Conservation (phyloP, 2,329 filamentous ascomycete species). For the Botrytis aclada region DNA sequence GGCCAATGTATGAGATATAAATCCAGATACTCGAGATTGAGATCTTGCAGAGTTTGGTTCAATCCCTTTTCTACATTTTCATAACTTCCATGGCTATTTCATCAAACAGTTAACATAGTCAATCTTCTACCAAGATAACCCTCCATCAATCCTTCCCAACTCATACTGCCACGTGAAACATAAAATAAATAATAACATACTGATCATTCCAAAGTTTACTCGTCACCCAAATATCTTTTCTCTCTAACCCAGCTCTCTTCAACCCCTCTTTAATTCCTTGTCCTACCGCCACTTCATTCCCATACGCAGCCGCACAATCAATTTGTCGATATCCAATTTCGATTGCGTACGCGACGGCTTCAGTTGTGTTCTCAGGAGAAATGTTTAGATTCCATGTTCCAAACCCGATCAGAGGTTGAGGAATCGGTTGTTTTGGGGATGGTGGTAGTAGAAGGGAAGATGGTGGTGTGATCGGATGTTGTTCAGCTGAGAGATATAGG, state of each 20-base stretch:
- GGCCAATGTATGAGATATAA: constrained; percentile 73
- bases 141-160: neutral
- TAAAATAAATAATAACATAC: constrained; percentile 14
- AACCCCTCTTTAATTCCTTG: constrained; percentile 25
- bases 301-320: constrained; percentile 26
- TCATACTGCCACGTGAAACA: constrained; percentile 37
- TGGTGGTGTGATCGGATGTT: constrained; percentile 1
- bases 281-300: constrained; percentile 27
- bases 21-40: constrained; percentile 63
- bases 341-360: constrained; percentile 25
- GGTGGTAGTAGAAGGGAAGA: neutral
- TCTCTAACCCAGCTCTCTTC: constrained; percentile 20
- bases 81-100: constrained; percentile 5
- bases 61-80: constrained; percentile 41
- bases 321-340: constrained; percentile 30
- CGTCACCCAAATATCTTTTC: constrained; percentile 31
- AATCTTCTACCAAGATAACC: too few species aligned
- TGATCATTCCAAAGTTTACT: constrained; percentile 29
- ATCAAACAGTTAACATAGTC: neutral
- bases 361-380: constrained; percentile 14
- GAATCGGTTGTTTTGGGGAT: neutral
- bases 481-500: neutral
- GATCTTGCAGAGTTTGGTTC: constrained; percentile 54
- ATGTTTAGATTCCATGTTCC: constrained; percentile 18
- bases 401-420: constrained; percentile 18